A percentile compares a stretch with the other conserved stretches of the same genome.
phyloP scores from a whole-genome alignment of 768 basidiomycete species.

The Terana coerulea region DNA sequence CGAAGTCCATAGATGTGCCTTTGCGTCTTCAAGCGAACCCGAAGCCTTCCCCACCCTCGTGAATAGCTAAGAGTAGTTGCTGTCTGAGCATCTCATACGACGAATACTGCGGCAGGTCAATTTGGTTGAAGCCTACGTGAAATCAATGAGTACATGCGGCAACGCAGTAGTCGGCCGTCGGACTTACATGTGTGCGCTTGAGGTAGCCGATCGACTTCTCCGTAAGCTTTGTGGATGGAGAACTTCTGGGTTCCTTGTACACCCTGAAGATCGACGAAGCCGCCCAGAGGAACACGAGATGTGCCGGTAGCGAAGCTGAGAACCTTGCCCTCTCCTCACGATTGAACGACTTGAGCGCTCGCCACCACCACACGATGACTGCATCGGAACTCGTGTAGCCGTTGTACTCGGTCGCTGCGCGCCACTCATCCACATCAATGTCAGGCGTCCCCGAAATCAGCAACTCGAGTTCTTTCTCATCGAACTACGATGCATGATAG shows the following conservation, averaged over 20 bases:
- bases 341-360: conserved; percentile 95
- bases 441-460: conserved; percentile 97
- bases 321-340: conserved; percentile 97
- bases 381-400: conserved; percentile 88
- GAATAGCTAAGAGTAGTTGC: conserved; percentile 86
- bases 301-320: conserved; percentile 95
- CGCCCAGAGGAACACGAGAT: conserved; percentile 89
- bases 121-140: conserved; percentile 84
- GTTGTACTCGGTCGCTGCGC: conserved; percentile 87
- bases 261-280: conserved; percentile 93
- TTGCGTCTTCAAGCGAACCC: conserved; percentile 57
- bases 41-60: conserved; percentile 95
- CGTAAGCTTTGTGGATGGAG: conserved; percentile 93
- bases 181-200: conserved; percentile 86
- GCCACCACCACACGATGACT: conserved; percentile 99
- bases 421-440: conserved; percentile 98
- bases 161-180: not conserved
- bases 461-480: conserved; percentile 90
- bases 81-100: conserved; percentile 96
- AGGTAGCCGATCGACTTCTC: conserved; percentile 77
- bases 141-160: not conserved
- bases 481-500: conserved; percentile 53
- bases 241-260: conserved; percentile 93
- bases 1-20: not conserved
- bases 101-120: conserved; percentile 91